Evolutionary conservation across 1,284 basidiomycete genomes (phyloP).

Genomic region (Ustilago tritici): DNA sequence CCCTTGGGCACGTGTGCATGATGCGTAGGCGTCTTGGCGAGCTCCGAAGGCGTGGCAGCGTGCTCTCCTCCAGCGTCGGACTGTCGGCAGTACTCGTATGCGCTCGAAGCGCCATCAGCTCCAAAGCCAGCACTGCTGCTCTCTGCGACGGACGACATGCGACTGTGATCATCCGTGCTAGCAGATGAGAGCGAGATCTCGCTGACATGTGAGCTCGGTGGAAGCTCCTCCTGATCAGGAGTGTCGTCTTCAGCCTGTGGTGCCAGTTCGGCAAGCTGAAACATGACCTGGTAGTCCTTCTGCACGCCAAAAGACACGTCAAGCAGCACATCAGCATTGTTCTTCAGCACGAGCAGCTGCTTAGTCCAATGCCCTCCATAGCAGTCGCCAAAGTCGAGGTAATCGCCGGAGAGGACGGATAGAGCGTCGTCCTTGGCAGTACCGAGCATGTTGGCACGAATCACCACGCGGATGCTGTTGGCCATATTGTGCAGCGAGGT

Average conservation of each 20-base stretch:
- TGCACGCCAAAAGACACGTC: constrained; percentile 72
- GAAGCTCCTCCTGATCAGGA: constrained; percentile 42
- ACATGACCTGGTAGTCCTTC: constrained; percentile 71
- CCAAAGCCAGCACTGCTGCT: constrained; percentile 37
- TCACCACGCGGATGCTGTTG: constrained; percentile 60
- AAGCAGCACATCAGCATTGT: constrained; percentile 71
- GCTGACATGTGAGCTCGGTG: constrained; percentile 37
- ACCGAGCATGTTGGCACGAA: constrained; percentile 67
- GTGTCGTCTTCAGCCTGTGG: constrained; percentile 53
- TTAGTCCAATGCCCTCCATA: constrained; percentile 72
- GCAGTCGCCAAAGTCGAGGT: constrained; percentile 72
- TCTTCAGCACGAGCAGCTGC: constrained; percentile 72
- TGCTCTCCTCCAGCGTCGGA: constrained; percentile 30
- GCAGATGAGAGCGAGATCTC: constrained; percentile 47
- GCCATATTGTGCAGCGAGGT: constrained; percentile 61
- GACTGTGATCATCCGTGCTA: constrained; percentile 36
- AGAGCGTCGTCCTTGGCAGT: constrained; percentile 70
- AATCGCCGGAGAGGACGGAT: constrained; percentile 71
- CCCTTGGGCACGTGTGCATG: constrained; percentile 49
- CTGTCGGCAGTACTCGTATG: constrained; percentile 21
- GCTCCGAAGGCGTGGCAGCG: constrained; percentile 38
- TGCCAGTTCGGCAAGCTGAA: constrained; percentile 71
- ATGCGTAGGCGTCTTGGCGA: constrained; percentile 59
- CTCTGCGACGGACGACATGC: constrained; percentile 32
- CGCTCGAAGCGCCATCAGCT: constrained; percentile 30